Evolutionary conservation across 1,139 yeast genomes (phyloP).

Genomic region (Candida glucosophila): DNA sequence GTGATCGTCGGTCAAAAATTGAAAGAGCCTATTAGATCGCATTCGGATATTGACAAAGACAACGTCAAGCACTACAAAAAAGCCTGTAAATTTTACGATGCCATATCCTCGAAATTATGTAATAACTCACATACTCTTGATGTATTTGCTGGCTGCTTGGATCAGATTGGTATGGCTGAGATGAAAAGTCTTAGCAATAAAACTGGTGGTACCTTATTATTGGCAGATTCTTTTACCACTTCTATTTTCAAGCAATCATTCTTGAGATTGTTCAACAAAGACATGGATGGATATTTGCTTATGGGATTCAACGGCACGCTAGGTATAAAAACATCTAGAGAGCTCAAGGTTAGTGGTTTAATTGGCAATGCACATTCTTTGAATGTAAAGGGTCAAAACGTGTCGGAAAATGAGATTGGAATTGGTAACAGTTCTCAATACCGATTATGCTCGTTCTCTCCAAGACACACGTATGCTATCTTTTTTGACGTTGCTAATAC

Average conservation of each 20-base stretch:
- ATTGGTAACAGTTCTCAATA: conserved; percentile 86
- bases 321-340: conserved; percentile 83
- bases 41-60: conserved; percentile 78
- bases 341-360: conserved; percentile 82
- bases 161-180: conserved; percentile 95
- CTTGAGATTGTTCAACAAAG: conserved; percentile 78
- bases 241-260: conserved; percentile 93
- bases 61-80: conserved; percentile 85
- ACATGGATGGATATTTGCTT: conserved; percentile 71
- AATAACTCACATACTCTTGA: conserved; percentile 84
- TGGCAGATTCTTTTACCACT: conserved; percentile 93
- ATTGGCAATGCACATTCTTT: conserved; percentile 89
- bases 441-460: conserved; percentile 76
- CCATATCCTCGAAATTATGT: conserved; percentile 58
- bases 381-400: conserved; percentile 54
- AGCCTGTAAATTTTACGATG: conserved; percentile 80
- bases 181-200: conserved; percentile 83
- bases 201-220: conserved; percentile 89
- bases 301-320: conserved; percentile 86
- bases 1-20: conserved; percentile 85
- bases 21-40: conserved; percentile 95
- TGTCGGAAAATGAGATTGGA: conserved; percentile 90
- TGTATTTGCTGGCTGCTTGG: conserved; percentile 95
- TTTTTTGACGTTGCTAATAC: conserved; percentile 77
- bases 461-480: conserved; percentile 77